These are phyloP conservation scores for Erysiphe pulchra DNA, from an alignment of 2,329 filamentous ascomycete genomes.

Conservation along the genomic window DNA sequence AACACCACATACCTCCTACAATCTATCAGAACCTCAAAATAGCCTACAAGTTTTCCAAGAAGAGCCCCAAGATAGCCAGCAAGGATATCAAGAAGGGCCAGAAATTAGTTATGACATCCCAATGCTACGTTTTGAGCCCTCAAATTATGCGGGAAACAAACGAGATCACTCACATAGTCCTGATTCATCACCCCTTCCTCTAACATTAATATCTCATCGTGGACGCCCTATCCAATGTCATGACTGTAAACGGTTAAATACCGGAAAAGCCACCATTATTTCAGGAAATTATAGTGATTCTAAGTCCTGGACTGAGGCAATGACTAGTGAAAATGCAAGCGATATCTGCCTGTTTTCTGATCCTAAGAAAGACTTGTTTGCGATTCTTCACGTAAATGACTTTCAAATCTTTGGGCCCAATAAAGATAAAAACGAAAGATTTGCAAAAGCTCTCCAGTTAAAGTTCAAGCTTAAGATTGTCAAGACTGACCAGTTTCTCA, in stretches of 20 bases:
- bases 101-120: not conserved
- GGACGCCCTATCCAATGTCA: not conserved
- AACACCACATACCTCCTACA: too few relatives aligned
- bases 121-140: not conserved
- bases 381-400: too few relatives aligned
- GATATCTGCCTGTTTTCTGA: too few relatives aligned
- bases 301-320: not conserved
- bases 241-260: not conserved
- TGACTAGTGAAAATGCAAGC: not conserved
- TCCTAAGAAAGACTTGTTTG: too few relatives aligned
- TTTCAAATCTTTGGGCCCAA: too few relatives aligned
- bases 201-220: not conserved
- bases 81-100: not conserved
- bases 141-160: not conserved
- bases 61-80: not conserved
- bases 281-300: not conserved
- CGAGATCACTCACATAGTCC: not conserved
- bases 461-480: too few relatives aligned
- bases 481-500: too few relatives aligned
- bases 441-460: too few relatives aligned
- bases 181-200: not conserved
- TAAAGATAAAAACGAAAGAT: too few relatives aligned
- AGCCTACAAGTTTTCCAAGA: not conserved
- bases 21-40: not conserved
- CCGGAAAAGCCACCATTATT: not conserved